Base-by-base conservation (phyloP, 2,329 filamentous ascomycete genomes). In the Cercospora citrullina region DNA sequence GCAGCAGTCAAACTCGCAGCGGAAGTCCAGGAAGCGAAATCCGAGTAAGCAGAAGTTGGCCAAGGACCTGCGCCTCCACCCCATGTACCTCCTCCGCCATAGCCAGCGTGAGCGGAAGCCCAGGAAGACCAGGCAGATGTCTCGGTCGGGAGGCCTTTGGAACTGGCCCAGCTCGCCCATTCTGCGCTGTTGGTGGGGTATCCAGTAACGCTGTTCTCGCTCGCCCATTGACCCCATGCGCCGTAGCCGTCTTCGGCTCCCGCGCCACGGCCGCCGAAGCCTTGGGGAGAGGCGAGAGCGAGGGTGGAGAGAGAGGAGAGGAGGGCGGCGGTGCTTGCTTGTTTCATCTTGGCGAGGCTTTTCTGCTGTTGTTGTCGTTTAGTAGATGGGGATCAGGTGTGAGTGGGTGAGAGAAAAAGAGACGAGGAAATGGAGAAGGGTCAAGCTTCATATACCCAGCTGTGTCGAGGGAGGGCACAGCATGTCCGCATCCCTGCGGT, bases 41-140 rank as follows among this genome's bases (percentile, higher is more conserved):
- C 71, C 60, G 60, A 70, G 63, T 67, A 61, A 7, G 63, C 57
- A 18, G 67, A 68, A 58, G 67, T 65, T 36, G 69, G 70, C 48
- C 67, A 68, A 21, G 63, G 65, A 36, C 66, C 66, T 33, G 48
- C 60, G 42, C 64, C 60, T 18, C 63, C 63, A 23, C 39, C 57
- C 53, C 51, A 58, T 31, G 30, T 31, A 2, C 65, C 65, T 31
- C 51, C 59, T 7, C 65, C 65, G 23, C 64, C 63, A 26, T 57
- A 60, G n/a, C 65, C 53, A 26, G 60, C 65, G 68, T 76, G 74
- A 6, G 73, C 69, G 26, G 74, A 75, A 39, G 76, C 75, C 69
- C 75, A 72, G n/a, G 71, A 72, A 26, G 67, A 65, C 75, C 75
- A 77, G 30, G 72, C 69, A 16, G 68, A 69, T 39, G 74, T 72